Conservation (phyloP, 1,284 basidiomycete species). For the Melanopsichium pennsylvanicum region DNA sequence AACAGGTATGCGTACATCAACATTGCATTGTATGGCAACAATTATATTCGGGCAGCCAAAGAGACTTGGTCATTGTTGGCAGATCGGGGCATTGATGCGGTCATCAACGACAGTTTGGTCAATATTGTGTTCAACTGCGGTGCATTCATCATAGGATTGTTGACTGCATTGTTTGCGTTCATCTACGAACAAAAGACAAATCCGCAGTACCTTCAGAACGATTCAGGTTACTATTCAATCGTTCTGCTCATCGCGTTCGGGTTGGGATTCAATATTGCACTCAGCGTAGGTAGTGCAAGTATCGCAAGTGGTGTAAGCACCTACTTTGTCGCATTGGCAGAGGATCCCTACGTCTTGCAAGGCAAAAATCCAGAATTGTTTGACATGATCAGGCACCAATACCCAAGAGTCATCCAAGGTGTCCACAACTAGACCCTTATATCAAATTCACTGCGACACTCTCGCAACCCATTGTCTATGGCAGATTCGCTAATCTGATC, state of each 20-base stretch:
- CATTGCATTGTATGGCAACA: constrained; percentile 87
- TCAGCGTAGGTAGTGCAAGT: constrained; percentile 63
- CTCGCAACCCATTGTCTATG: background rate
- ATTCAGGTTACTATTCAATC: constrained; percentile 46
- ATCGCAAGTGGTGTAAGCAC: constrained; percentile 63
- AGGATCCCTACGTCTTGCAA: constrained; percentile 52
- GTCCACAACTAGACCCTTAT: constrained; percentile 46
- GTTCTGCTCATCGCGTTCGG: constrained; percentile 59
- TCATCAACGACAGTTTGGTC: constrained; percentile 85
- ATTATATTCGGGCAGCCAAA: constrained; percentile 84
- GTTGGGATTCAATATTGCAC: constrained; percentile 64
- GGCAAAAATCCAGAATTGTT: constrained; percentile 53
- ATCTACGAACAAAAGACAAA: constrained; percentile 73
- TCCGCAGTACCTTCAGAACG: constrained; percentile 55
- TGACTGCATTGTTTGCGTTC: constrained; percentile 81
- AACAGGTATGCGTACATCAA: constrained; percentile 72
- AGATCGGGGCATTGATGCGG: constrained; percentile 79
- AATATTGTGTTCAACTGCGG: constrained; percentile 69
- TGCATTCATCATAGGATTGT: constrained; percentile 78
- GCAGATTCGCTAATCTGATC: background rate
- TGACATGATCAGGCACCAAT: constrained; percentile 57
- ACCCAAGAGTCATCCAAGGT: constrained; percentile 65
- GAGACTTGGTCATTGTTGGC: constrained; percentile 87
- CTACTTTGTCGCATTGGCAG: constrained; percentile 65
- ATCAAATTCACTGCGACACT: too few relatives aligned